Evolutionary conservation across 2,329 filamentous ascomycete species (phyloP).

Genomic region (Paecilomyces niveus): DNA sequence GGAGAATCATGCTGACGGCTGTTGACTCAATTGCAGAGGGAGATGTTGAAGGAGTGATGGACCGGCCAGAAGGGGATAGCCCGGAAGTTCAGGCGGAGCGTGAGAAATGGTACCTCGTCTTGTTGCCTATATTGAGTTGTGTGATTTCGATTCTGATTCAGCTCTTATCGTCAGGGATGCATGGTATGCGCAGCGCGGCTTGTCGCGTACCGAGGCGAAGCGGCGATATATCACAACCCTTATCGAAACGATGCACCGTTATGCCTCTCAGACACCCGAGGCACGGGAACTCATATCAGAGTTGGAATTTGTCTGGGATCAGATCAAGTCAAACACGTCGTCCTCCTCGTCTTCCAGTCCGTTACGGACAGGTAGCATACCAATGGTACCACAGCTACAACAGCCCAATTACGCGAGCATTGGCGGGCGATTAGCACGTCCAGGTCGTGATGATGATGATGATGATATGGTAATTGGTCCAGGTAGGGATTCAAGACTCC

Average conservation of each 20-base stretch:
- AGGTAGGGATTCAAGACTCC: constrained; percentile 51
- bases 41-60: constrained; percentile 90
- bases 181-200: constrained; percentile 80
- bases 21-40: constrained; percentile 53
- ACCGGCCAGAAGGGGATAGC: constrained; percentile 57
- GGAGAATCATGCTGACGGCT: constrained; percentile 8
- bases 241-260: constrained; percentile 94
- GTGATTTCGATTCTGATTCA: neutral
- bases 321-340: constrained; percentile 75
- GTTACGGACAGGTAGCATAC: constrained; percentile 21
- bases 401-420: constrained; percentile 29
- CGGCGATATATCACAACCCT: constrained; percentile 86
- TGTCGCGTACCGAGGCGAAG: constrained; percentile 88
- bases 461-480: constrained; percentile 41
- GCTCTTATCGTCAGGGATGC: constrained; percentile 59
- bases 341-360: constrained; percentile 45
- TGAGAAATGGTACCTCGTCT: constrained; percentile 56
- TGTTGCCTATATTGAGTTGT: neutral
- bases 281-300: constrained; percentile 82
- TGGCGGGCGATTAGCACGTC: constrained; percentile 27
- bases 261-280: constrained; percentile 74
- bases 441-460: constrained; percentile 26
- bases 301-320: constrained; percentile 99
- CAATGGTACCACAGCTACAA: constrained; percentile 21
- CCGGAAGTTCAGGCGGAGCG: constrained; percentile 48